Percentiles rank a stretch among this genome's conserved stretches.
phyloP scores from a whole-genome alignment of 2,329 filamentous ascomycete genomes.

The Venturia nashicola region DNA sequence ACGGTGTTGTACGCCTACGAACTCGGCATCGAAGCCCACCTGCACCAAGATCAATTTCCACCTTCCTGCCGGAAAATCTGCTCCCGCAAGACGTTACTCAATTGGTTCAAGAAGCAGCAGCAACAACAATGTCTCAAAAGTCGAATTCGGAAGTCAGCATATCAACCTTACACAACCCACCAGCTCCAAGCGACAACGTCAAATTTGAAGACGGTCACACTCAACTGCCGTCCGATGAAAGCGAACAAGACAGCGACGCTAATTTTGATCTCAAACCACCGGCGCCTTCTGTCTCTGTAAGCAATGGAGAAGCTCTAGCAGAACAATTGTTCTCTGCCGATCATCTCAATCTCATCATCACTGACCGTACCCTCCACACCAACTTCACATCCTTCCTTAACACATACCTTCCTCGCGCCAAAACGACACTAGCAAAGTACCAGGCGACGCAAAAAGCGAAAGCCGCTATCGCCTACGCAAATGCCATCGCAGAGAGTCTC shows the following conservation, averaged over 20 bases:
- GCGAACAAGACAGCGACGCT: background rate
- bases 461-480: conserved; percentile 32
- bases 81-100: background rate
- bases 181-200: background rate
- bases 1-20: background rate
- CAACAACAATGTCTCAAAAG: background rate
- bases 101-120: background rate
- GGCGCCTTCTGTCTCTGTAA: background rate
- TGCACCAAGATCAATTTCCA: background rate
- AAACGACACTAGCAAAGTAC: conserved; percentile 25
- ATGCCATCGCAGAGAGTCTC: conserved; percentile 23
- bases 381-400: conserved; percentile 28
- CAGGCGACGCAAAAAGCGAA: conserved; percentile 29
- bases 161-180: background rate
- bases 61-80: background rate
- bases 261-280: background rate
- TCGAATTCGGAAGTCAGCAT: background rate
- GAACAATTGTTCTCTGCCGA: conserved; percentile 29
- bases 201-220: background rate
- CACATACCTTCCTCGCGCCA: conserved; percentile 24
- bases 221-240: background rate
- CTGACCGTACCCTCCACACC: conserved; percentile 21
- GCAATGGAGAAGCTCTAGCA: background rate
- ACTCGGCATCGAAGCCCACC: background rate
- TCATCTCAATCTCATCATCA: conserved; percentile 30